Percentiles rank a stretch among this genome's conserved stretches.
Evolutionary conservation across 2,329 filamentous ascomycete genomes (phyloP).

Genomic region (Penicillium expansum): DNA sequence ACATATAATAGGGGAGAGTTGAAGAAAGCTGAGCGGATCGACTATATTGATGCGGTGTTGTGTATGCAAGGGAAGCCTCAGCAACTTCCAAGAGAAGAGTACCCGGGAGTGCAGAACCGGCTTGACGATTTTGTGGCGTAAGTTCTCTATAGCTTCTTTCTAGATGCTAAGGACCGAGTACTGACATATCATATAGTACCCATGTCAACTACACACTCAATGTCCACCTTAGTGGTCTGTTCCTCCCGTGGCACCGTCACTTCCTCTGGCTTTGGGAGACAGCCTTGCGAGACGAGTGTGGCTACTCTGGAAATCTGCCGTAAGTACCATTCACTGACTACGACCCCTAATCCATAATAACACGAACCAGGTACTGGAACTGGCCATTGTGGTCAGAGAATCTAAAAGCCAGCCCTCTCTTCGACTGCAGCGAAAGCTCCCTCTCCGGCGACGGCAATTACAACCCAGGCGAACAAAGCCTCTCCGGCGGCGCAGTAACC

Average conservation of each 20-base stretch:
- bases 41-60: conserved; percentile 26
- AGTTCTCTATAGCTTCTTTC: background rate
- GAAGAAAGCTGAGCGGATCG: conserved; percentile 14
- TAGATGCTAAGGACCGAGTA: background rate
- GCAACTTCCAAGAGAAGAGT: conserved; percentile 18
- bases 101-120: conserved; percentile 26
- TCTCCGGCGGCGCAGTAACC: conserved; percentile 34
- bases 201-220: conserved; percentile 30
- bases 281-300: conserved; percentile 33
- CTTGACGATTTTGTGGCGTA: conserved; percentile 32
- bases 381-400: conserved; percentile 42
- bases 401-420: conserved; percentile 44
- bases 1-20: conserved; percentile 20
- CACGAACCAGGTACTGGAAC: conserved; percentile 43
- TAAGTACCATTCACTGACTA: background rate
- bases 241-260: conserved; percentile 35
- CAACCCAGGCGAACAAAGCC: conserved; percentile 23
- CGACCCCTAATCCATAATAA: background rate
- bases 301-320: conserved; percentile 33
- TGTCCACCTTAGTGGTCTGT: conserved; percentile 24
- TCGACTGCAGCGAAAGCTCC: conserved; percentile 47
- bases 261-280: conserved; percentile 32
- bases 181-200: background rate
- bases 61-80: conserved; percentile 23
- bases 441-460: conserved; percentile 47